Conservation (phyloP, 2,329 filamentous ascomycete species). For the Blumeriella jaapii region DNA sequence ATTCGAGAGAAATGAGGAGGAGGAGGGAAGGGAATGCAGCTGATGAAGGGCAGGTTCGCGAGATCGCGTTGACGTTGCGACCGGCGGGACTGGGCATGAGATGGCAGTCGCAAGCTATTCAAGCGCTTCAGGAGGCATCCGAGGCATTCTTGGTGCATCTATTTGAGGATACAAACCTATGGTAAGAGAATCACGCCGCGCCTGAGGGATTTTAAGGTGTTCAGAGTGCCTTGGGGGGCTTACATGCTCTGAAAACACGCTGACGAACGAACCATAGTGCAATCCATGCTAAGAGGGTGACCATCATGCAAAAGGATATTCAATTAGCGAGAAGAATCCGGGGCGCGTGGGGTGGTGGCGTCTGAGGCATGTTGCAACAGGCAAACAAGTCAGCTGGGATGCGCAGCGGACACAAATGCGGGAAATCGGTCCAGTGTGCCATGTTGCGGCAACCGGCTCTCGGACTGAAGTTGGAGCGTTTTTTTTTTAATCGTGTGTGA, state of each 20-base stretch:
- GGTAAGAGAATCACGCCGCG: constrained; percentile 28
- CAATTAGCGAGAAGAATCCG: constrained; percentile 77
- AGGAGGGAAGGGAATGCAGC: neutral
- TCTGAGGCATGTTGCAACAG: too few species aligned
- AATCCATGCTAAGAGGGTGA: constrained; percentile 92
- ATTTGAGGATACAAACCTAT: constrained; percentile 94
- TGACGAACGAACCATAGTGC: constrained; percentile 35
- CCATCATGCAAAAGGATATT: constrained; percentile 97
- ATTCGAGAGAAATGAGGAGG: neutral
- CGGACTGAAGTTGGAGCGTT: too few species aligned
- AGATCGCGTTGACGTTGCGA: constrained; percentile 57
- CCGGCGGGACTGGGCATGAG: constrained; percentile 59
- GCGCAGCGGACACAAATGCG: too few species aligned
- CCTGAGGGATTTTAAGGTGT: neutral
- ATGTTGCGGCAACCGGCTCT: too few species aligned
- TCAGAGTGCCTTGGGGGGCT: neutral
- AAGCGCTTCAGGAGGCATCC: constrained; percentile 87
- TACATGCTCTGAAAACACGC: neutral
- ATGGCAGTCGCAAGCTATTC: constrained; percentile 93
- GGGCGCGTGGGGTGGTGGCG: constrained; percentile 58
- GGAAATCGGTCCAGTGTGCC: too few species aligned
- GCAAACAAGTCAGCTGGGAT: too few species aligned
- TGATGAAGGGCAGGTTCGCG: constrained; percentile 42
- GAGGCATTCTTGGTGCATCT: constrained; percentile 92
- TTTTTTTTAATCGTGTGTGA: too few species aligned